Conservation (phyloP, 2,329 filamentous ascomycete genomes). For the Corynespora cassiicola region DNA sequence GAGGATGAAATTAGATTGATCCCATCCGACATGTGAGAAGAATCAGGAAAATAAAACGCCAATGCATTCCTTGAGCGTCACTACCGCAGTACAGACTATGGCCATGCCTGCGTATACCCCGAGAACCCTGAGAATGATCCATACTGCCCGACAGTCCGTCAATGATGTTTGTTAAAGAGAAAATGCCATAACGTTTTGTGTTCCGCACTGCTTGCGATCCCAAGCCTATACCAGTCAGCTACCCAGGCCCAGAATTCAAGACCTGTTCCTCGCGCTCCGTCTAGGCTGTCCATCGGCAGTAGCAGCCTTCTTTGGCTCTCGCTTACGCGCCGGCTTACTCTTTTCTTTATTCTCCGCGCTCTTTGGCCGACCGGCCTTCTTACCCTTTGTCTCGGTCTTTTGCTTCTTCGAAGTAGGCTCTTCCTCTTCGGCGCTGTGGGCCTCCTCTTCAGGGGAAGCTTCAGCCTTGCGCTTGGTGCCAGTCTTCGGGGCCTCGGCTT, state of each 20-base stretch:
- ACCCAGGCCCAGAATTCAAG: slow-evolving; percentile 19
- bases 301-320: slow-evolving; percentile 56
- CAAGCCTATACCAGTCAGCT: neutral
- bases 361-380: slow-evolving; percentile 49
- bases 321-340: slow-evolving; percentile 51
- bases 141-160: no score
- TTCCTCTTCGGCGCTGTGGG: slow-evolving; percentile 25
- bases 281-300: slow-evolving; percentile 56
- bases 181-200: no score
- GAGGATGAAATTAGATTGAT: slow-evolving; percentile 5
- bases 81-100: slow-evolving; percentile 3
- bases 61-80: slow-evolving; percentile 10
- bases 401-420: slow-evolving; percentile 38
- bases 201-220: neutral
- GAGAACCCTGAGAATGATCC: no score
- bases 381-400: slow-evolving; percentile 37
- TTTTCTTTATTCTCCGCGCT: slow-evolving; percentile 48
- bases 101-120: slow-evolving; percentile 2
- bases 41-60: slow-evolving; percentile 5
- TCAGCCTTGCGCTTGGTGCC: slow-evolving; percentile 43
- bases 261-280: slow-evolving; percentile 51
- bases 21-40: slow-evolving; percentile 2
- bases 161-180: no score
- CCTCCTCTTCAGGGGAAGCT: slow-evolving; percentile 25
- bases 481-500: slow-evolving; percentile 39